A percentile compares a stretch with the other conserved stretches of the same genome.
Evolutionary conservation across 2,329 filamentous ascomycete genomes (phyloP).

Genomic region (Claviceps fusiformis): DNA sequence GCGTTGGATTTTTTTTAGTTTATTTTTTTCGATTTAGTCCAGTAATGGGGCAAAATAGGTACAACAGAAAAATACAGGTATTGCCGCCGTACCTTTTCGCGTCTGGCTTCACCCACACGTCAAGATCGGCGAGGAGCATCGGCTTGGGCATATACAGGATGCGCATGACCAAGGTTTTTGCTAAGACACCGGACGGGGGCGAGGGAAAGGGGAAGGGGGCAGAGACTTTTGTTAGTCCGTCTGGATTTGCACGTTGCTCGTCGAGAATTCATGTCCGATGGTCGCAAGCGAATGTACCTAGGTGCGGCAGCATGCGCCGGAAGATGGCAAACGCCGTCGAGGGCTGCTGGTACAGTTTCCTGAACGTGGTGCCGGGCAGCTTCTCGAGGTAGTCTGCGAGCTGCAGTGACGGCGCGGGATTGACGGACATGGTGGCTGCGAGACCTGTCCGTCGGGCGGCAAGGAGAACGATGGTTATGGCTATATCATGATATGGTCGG

Average conservation of each 20-base stretch:
- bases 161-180: constrained; percentile 92
- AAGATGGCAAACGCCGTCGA: constrained; percentile 93
- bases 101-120: constrained; percentile 67
- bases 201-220: background rate
- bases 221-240: background rate
- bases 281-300: constrained; percentile 42
- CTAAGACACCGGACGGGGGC: constrained; percentile 26
- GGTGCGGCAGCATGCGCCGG: constrained; percentile 85
- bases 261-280: background rate
- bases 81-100: constrained; percentile 24
- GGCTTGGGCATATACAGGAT: constrained; percentile 82
- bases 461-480: background rate
- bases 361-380: constrained; percentile 78
- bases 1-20: background rate
- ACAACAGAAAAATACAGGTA: background rate
- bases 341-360: constrained; percentile 86
- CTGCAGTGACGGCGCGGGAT: constrained; percentile 36
- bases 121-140: constrained; percentile 65
- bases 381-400: constrained; percentile 87
- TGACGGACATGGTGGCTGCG: constrained; percentile 31
- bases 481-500: constrained; percentile 8
- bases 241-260: background rate
- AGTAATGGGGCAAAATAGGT: background rate
- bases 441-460: constrained; percentile 14
- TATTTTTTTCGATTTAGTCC: background rate